Evolutionary conservation across 495 filamentous ascomycete genomes (phyloP).

Genomic region (Aspergillus nidulans): DNA sequence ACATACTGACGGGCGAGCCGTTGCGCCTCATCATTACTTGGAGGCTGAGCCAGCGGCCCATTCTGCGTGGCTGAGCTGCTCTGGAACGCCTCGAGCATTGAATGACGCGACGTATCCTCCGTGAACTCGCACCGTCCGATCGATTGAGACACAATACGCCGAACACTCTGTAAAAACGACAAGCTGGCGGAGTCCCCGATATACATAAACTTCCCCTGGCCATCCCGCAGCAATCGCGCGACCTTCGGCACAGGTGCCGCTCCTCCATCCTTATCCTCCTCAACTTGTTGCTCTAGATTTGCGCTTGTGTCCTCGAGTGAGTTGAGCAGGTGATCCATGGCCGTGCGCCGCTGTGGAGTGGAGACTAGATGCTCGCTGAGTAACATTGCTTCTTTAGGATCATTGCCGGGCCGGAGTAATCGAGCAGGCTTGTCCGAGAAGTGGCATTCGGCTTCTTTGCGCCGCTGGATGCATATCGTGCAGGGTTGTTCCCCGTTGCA

Average conservation of each 20-base stretch:
- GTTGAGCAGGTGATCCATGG: slow-evolving; percentile 38
- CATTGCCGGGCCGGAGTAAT: slow-evolving; percentile 28
- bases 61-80: slow-evolving; percentile 34
- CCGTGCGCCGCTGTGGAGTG: slow-evolving; percentile 35
- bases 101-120: slow-evolving; percentile 62
- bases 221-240: slow-evolving; percentile 50
- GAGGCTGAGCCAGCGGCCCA: slow-evolving; percentile 26
- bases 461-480: slow-evolving; percentile 59
- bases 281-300: slow-evolving; percentile 30
- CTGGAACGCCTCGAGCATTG: slow-evolving; percentile 58
- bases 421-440: slow-evolving; percentile 42
- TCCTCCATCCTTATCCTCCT: slow-evolving; percentile 36
- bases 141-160: slow-evolving; percentile 65
- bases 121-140: slow-evolving; percentile 65
- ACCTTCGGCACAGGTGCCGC: slow-evolving; percentile 40
- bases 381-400: slow-evolving; percentile 35
- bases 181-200: slow-evolving; percentile 70
- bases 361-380: slow-evolving; percentile 34
- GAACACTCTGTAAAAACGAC: slow-evolving; percentile 67
- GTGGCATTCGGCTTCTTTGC: slow-evolving; percentile 44
- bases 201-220: slow-evolving; percentile 57
- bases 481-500: slow-evolving; percentile 70
- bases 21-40: slow-evolving; percentile 34
- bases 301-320: slow-evolving; percentile 36
- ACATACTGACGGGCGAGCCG: slow-evolving; percentile 35